phyloP scores from a whole-genome alignment of 176 grass and related monocot genomes.

The Ampelocalamus luodianensis region DNA sequence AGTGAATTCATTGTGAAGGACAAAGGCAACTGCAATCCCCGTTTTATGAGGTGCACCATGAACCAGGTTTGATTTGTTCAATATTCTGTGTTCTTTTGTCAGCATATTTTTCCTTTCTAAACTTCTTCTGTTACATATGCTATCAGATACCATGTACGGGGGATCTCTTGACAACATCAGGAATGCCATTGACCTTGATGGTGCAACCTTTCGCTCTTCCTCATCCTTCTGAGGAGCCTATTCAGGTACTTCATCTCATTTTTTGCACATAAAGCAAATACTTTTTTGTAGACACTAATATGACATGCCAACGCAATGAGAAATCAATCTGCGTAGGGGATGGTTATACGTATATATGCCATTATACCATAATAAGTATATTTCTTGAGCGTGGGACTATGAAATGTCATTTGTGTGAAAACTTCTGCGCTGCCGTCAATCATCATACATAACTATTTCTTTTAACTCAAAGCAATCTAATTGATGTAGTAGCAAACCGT shows the following conservation, averaged over 20 bases:
- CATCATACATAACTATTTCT: not conserved
- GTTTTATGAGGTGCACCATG: constrained; percentile 84
- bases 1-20: constrained; percentile 88
- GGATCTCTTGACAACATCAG: constrained; percentile 75
- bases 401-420: constrained; percentile 6
- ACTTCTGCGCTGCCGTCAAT: not conserved
- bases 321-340: constrained; percentile 4
- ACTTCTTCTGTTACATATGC: constrained; percentile 36
- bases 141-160: constrained; percentile 90
- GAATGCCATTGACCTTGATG: constrained; percentile 84
- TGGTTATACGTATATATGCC: constrained; percentile 16
- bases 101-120: constrained; percentile 28
- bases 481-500: not conserved
- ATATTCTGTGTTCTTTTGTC: not conserved
- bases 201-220: constrained; percentile 84
- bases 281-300: not conserved
- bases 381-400: not conserved
- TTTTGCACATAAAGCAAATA: constrained; percentile 1
- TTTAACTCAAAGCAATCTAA: constrained; percentile 9
- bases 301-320: not conserved
- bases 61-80: constrained; percentile 67
- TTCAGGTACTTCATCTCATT: constrained; percentile 53
- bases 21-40: constrained; percentile 80
- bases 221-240: constrained; percentile 81
- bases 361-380: not conserved